Conservation (phyloP, 768 basidiomycete genomes). For the Rickenella mellea region DNA sequence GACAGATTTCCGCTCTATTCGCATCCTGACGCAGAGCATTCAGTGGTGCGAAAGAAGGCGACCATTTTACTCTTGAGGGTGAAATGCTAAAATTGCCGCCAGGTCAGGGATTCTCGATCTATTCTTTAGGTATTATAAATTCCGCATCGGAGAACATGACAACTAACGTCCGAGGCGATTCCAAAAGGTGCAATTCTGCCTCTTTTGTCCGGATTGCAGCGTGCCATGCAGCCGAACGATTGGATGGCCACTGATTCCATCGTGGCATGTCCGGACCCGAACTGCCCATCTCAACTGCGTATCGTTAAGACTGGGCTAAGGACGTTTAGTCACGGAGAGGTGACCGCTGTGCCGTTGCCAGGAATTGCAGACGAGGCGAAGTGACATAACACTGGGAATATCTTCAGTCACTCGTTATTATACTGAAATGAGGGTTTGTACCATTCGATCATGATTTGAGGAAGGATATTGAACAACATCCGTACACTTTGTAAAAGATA, state of each 20-base stretch:
- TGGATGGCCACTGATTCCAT: conserved; percentile 64
- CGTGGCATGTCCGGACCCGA: conserved; percentile 59
- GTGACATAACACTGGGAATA: too few species aligned
- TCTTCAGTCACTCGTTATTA: too few species aligned
- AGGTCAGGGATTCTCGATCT: conserved; percentile 59
- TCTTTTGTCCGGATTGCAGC: conserved; percentile 60
- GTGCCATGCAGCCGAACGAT: conserved; percentile 42
- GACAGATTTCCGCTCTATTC: too few species aligned
- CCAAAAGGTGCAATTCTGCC: conserved; percentile 56
- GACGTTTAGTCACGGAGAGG: conserved; percentile 45
- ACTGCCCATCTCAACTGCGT: conserved; percentile 47
- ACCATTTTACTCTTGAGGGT: conserved; percentile 52
- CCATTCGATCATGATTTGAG: too few species aligned
- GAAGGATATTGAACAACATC: too few species aligned
- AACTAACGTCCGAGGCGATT: too few species aligned
- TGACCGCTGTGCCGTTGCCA: too few species aligned
- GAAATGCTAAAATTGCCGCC: conserved; percentile 56
- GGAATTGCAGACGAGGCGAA: too few species aligned
- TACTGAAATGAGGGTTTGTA: too few species aligned
- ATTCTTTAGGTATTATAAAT: conserved; percentile 39
- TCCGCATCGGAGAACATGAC: background rate
- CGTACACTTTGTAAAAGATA: too few species aligned
- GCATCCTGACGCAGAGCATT: too few species aligned
- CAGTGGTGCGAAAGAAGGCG: conserved; percentile 55
- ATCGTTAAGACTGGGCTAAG: conserved; percentile 42